Percentiles rank a stretch among this genome's conserved stretches.
Conservation (phyloP, 169 alveolate genomes). For the Plasmodium gonderi region DNA sequence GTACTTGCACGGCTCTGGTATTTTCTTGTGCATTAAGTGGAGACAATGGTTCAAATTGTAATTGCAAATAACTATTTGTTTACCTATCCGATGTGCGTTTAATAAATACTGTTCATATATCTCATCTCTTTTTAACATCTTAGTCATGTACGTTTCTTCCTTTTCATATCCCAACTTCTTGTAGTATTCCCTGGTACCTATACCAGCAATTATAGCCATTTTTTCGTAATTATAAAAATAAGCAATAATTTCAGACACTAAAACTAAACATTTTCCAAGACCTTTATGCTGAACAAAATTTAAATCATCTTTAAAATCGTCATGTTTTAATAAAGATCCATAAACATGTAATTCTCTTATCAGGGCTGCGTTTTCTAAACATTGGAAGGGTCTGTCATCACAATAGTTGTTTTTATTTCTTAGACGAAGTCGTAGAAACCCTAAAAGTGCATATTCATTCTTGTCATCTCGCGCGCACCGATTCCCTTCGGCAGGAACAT, state of each 20-base stretch:
- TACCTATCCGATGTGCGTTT: slow-evolving; percentile 20
- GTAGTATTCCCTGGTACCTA: slow-evolving; percentile 99
- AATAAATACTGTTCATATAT: slow-evolving; percentile 57
- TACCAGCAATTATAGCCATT: slow-evolving; percentile 98
- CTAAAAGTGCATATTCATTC: slow-evolving; percentile 81
- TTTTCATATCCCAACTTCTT: slow-evolving; percentile 95
- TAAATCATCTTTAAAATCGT: slow-evolving; percentile 47
- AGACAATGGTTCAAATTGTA: slow-evolving; percentile 59
- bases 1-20: slow-evolving; percentile 21
- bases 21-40: slow-evolving; percentile 55
- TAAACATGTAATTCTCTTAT: slow-evolving; percentile 94
- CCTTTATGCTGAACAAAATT: slow-evolving; percentile 78
- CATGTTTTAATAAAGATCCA: slow-evolving; percentile 81
- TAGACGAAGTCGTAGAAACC: slow-evolving; percentile 92
- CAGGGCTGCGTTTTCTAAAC: slow-evolving; percentile 88
- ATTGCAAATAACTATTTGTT: slow-evolving; percentile 16
- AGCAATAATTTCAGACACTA: slow-evolving; percentile 85
- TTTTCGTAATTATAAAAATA: slow-evolving; percentile 82
- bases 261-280: slow-evolving; percentile 78
- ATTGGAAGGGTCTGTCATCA: slow-evolving; percentile 75
- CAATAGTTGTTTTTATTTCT: slow-evolving; percentile 75
- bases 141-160: slow-evolving; percentile 96
- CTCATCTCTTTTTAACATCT: slow-evolving; percentile 78
- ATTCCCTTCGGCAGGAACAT: background rate
- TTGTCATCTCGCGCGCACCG: slow-evolving; percentile 67